Base-by-base conservation (phyloP, 2,329 filamentous ascomycete species). In the Colletotrichum aenigma region DNA sequence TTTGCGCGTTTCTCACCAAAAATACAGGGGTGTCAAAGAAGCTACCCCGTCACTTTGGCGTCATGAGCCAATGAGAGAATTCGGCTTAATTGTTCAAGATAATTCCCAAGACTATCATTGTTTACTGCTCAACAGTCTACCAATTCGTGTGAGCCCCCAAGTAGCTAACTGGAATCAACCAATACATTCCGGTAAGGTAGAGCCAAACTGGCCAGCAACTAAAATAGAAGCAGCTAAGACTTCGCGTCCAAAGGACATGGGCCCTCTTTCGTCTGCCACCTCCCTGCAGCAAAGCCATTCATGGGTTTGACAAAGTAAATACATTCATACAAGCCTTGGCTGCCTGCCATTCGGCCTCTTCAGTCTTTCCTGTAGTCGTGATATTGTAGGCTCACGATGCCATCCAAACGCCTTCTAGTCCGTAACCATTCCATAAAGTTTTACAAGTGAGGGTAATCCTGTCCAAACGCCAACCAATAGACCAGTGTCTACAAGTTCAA, bases 401-500 rank as follows among this genome's bases (percentile, higher is more conserved):
- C 74, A 65, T 38, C 48, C 74, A 38, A 74, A 76, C 74, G 74
- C 74, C 74, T 76, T 66, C 70, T 48, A 56, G 34, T 65, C 64
- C 58, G 32, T 55, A 21, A 30, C 74, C 70, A 34, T 32, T 71
- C 43, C 28, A n/a, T 60, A 34, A 24, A 68, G 18, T 68, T 55
- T 28, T 69, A 65, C 56, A 74, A 60, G 64, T 65, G 70, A 74
- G 28, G 43, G 65, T 38, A 74, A 65, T 69, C 56, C 24, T 65
- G 43, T 65, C 73, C 70, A 65, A 74, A 76, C 70, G 74, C 74
- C 70, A 32, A 60, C 58, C 24, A 55, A 28, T 21, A 13, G 15
- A 32, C 70, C 21, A 26, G 13, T 36, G 8, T n/a, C 38, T 65
- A 76, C 16, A 74, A 75, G 38, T 9, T 81, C 12, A 91, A 79